These are phyloP conservation scores for Saccharomycopsis babjevae DNA, from an alignment of 805 yeast genomes.

Conservation along the genomic window DNA sequence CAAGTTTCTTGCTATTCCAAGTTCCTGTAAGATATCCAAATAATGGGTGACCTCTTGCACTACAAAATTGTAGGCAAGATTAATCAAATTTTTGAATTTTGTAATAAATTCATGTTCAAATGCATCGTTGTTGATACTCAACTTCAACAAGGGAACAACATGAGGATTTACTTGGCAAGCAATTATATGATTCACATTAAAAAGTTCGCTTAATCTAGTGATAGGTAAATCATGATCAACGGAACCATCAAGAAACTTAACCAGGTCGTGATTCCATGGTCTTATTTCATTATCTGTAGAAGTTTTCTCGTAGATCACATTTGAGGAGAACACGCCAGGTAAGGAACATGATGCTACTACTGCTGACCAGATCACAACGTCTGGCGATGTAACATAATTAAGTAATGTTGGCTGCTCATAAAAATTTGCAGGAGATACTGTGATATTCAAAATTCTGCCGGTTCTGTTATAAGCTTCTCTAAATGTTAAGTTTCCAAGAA, in stretches of 20 bases:
- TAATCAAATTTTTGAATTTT: conserved; percentile 40
- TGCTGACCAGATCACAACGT: conserved; percentile 77
- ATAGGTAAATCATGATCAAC: conserved; percentile 92
- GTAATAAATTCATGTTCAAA: conserved; percentile 52
- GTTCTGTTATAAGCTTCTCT: conserved; percentile 92
- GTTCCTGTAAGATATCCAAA: conserved; percentile 59
- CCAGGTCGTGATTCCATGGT: conserved; percentile 73
- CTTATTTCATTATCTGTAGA: conserved; percentile 58
- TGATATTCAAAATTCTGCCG: conserved; percentile 84
- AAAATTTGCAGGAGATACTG: conserved; percentile 84
- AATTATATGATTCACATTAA: conserved; percentile 92
- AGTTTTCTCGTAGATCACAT: conserved; percentile 76
- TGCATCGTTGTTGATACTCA: conserved; percentile 61
- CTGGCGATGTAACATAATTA: conserved; percentile 71
- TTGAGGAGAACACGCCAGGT: conserved; percentile 85
- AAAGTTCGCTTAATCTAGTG: conserved; percentile 86
- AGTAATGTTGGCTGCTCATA: conserved; percentile 86
- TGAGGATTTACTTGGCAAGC: conserved; percentile 98
- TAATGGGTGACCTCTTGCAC: conserved; percentile 71
- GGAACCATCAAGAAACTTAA: conserved; percentile 89
- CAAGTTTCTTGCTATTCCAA: conserved; percentile 65
- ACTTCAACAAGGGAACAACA: conserved; percentile 74
- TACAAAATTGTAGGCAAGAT: conserved; percentile 45
- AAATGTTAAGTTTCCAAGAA: conserved; percentile 85
- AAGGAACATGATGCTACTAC: conserved; percentile 91